Percentiles rank a stretch among this genome's conserved stretches.
phyloP scores from a whole-genome alignment of 768 basidiomycete species.

The Gymnopilus junonius region DNA sequence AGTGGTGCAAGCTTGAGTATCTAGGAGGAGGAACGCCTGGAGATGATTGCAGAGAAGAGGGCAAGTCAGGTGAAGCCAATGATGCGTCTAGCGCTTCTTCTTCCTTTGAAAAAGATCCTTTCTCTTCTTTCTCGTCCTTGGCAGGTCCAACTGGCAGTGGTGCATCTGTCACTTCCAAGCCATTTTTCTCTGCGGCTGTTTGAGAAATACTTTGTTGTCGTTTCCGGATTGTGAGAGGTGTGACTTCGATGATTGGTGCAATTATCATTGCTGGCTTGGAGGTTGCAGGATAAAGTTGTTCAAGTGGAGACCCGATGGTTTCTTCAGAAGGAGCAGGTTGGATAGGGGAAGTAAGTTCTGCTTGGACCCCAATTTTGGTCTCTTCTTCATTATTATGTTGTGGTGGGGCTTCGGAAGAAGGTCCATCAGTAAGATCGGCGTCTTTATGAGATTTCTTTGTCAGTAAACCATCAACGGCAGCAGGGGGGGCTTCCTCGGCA shows the following conservation, averaged over 20 bases:
- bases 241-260: slow-evolving; percentile 5
- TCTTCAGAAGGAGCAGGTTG: background rate
- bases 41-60: background rate
- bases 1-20: background rate
- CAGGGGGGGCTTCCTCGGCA: slow-evolving; percentile 14
- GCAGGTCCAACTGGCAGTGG: background rate
- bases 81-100: background rate
- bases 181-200: background rate
- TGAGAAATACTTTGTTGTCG: slow-evolving; percentile 2
- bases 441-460: background rate
- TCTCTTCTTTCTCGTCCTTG: background rate
- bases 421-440: background rate
- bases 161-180: background rate
- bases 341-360: background rate
- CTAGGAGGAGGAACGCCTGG: background rate
- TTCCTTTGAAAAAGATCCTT: background rate
- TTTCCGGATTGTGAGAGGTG: slow-evolving; percentile 16
- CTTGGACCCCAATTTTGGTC: background rate
- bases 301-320: background rate
- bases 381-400: background rate
- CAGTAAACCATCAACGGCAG: slow-evolving; percentile 8
- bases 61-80: background rate
- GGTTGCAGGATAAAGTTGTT: background rate
- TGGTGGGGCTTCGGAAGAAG: background rate
- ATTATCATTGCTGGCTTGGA: background rate